phyloP scores from a whole-genome alignment of 768 basidiomycete genomes.

The Leccinum uliginosum region DNA sequence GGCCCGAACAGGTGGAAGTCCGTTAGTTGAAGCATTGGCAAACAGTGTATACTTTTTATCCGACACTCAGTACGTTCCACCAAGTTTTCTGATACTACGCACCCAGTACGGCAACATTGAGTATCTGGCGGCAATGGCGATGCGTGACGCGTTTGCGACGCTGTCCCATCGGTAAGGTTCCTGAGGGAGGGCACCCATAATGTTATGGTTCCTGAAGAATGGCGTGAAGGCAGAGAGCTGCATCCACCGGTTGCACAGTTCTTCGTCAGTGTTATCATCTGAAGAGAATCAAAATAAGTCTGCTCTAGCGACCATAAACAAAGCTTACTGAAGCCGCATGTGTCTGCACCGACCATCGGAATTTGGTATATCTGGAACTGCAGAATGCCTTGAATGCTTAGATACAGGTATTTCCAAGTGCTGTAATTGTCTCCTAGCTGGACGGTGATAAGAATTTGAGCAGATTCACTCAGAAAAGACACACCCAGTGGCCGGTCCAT shows the following conservation, averaged over 20 bases:
- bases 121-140: constrained; percentile 69
- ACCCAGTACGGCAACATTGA: constrained; percentile 78
- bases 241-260: constrained; percentile 85
- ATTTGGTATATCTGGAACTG: constrained; percentile 87
- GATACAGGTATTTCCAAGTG: constrained; percentile 67
- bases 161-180: constrained; percentile 82
- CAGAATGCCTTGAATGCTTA: constrained; percentile 71
- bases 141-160: constrained; percentile 74
- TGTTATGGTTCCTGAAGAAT: constrained; percentile 80
- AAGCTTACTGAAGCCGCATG: constrained; percentile 33
- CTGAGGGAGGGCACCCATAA: constrained; percentile 60
- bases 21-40: constrained; percentile 41
- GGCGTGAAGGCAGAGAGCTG: constrained; percentile 78
- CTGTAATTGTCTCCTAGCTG: constrained; percentile 77
- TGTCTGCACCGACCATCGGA: constrained; percentile 81
- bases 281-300: background rate
- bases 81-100: constrained; percentile 18
- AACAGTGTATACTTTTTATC: constrained; percentile 44
- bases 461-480: background rate
- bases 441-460: background rate
- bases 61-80: background rate
- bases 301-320: background rate
- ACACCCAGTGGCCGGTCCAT: constrained; percentile 72
- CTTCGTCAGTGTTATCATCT: constrained; percentile 67
- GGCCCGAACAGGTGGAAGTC: constrained; percentile 69